Evolutionary conservation across 306 rosid genomes (phyloP).

Genomic region (Prunus kanzakura): DNA sequence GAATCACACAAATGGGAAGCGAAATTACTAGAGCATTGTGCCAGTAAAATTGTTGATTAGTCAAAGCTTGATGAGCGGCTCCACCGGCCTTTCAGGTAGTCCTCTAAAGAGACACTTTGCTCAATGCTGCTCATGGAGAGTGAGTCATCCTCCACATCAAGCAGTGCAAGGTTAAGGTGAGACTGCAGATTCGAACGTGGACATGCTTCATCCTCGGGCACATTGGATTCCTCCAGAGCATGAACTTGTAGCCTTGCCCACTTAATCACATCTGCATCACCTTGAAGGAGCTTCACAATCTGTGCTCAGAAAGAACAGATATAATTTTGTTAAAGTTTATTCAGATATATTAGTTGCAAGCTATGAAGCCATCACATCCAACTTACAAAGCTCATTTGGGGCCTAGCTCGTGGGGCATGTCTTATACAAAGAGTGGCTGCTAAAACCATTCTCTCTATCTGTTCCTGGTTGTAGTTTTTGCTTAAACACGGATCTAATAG

Average conservation of each 20-base stretch:
- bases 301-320: slow-evolving; percentile 29
- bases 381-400: slow-evolving; percentile 86
- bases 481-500: slow-evolving; percentile 75
- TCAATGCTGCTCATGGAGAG: slow-evolving; percentile 80
- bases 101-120: slow-evolving; percentile 73
- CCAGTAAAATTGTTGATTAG: slow-evolving; percentile 33
- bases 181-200: slow-evolving; percentile 71
- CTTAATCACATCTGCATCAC: slow-evolving; percentile 59
- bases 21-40: slow-evolving; percentile 14
- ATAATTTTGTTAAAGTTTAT: background rate
- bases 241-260: slow-evolving; percentile 78
- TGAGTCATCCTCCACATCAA: slow-evolving; percentile 91
- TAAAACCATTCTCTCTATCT: slow-evolving; percentile 75
- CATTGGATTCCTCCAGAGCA: slow-evolving; percentile 42
- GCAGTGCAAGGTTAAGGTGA: slow-evolving; percentile 86
- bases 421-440: slow-evolving; percentile 88
- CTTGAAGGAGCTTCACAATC: slow-evolving; percentile 84
- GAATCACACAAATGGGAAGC: slow-evolving; percentile 21
- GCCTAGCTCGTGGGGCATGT: slow-evolving; percentile 87
- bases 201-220: slow-evolving; percentile 52
- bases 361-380: slow-evolving; percentile 19
- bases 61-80: slow-evolving; percentile 96
- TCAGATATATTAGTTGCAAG: background rate
- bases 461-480: slow-evolving; percentile 50
- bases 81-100: slow-evolving; percentile 85